Conservation (phyloP, 2,329 filamentous ascomycete genomes). For the Xenoacremonium recifei region DNA sequence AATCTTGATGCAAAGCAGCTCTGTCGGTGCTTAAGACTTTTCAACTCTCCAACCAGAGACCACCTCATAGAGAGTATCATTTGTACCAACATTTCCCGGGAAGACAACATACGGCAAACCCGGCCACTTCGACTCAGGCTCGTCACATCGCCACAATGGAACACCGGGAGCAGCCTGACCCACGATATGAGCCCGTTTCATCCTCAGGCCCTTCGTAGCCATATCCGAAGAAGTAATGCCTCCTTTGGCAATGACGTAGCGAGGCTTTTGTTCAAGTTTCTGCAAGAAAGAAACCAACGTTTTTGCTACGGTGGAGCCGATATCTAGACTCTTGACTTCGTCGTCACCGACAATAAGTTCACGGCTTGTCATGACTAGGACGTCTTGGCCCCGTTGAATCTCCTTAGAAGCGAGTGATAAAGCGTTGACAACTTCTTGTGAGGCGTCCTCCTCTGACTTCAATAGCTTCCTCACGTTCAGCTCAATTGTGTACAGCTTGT, state of each 20-base stretch:
- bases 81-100: constrained; percentile 18
- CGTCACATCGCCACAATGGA: constrained; percentile 58
- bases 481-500: constrained; percentile 43
- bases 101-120: constrained; percentile 45
- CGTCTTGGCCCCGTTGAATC: constrained; percentile 47
- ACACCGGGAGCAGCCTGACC: constrained; percentile 58
- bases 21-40: not conserved
- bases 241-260: constrained; percentile 59
- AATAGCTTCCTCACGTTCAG: constrained; percentile 49
- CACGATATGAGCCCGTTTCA: constrained; percentile 52
- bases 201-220: constrained; percentile 53
- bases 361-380: constrained; percentile 59
- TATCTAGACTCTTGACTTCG: constrained; percentile 50
- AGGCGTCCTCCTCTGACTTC: constrained; percentile 29
- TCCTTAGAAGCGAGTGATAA: constrained; percentile 34
- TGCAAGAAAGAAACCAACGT: constrained; percentile 50
- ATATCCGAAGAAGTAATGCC: constrained; percentile 60
- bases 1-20: too few species aligned
- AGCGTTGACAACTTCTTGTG: constrained; percentile 29
- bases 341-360: constrained; percentile 46
- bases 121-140: constrained; percentile 47
- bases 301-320: constrained; percentile 50
- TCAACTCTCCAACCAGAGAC: constrained; percentile 13
- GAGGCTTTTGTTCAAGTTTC: constrained; percentile 44
- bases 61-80: constrained; percentile 16